Base-by-base conservation (phyloP, 2,329 filamentous ascomycete genomes). In the Penicillium occitanis region DNA sequence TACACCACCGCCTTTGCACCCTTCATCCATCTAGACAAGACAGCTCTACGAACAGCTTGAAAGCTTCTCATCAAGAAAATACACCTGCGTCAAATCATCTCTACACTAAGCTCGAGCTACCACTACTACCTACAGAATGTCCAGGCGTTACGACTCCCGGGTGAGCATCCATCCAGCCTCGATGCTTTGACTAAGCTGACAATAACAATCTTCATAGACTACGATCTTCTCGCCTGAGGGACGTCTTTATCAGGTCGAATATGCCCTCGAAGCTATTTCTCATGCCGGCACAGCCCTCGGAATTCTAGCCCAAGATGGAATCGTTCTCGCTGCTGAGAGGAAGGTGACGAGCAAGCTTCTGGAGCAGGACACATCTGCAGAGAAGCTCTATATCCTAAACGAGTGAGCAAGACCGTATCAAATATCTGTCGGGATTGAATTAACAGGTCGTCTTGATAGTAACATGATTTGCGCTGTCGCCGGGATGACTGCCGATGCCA, bases 391-490 rank as follows among this genome's bases (percentile, higher is more conserved):
- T 82, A 97, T 97, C 75, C 84, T 99, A 74, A 99, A 99, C 74
- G 95, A 99, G 94, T 97, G 85, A 69, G 90, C 30, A 50, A 2
- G 42, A 8, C 25, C 28, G 13, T 17, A 7, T 33, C 17, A 57
- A 40, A 19, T 14, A 22, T 48, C 19, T 42, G 13, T 19, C 13
- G 8, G 19, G 19, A 48, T n/a, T 1, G 5, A 22, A 13, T 22
- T 67, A 42, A 67, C 35, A 67, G 35, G 6, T 10, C 5, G 14
- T 53, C 19, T 22, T 71, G 19, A 51, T 46, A 98, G 94, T 84
- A 99, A 99, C 85, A 99, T 99, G 96, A 98, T 99, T 82, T 97
- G 93, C 81, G 95, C 95, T 68, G 95, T 99, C 68, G 95, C 95
- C 74, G 95, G 95, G 77, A 98, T 99, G 94, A 99, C 93, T 55